Conservation (phyloP, 371 early-diverging fungal species). For the Globomyces sp. region DNA sequence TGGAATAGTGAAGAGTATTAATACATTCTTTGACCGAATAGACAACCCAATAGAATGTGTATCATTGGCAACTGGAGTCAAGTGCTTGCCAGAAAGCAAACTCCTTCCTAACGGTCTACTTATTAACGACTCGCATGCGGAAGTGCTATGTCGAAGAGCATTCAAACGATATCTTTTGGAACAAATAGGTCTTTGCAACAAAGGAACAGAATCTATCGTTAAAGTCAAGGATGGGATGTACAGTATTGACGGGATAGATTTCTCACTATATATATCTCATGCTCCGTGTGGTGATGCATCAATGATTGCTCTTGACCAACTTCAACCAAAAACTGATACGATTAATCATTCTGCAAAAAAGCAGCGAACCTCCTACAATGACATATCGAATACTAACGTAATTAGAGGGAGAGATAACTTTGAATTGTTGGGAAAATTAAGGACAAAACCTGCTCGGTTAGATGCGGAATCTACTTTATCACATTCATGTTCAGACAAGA, state of each 20-base stretch:
- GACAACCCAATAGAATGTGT: slow-evolving; percentile 3
- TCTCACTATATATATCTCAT: background rate
- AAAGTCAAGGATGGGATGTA: slow-evolving; percentile 1
- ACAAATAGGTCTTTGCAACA: background rate
- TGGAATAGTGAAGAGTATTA: background rate
- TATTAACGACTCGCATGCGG: slow-evolving; percentile 14
- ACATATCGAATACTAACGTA: background rate
- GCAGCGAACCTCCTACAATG: too few species aligned
- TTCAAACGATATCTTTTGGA: slow-evolving; percentile 11
- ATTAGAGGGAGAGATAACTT: background rate
- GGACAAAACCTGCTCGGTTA: slow-evolving; percentile 13
- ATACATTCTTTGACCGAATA: background rate
- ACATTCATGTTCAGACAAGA: slow-evolving; percentile 12
- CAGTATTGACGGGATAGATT: background rate
- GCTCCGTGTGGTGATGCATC: slow-evolving; percentile 17
- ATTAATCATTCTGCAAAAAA: background rate
- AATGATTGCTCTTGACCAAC: background rate
- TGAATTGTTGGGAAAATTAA: background rate
- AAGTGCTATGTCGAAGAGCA: slow-evolving; percentile 2
- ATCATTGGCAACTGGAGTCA: slow-evolving; percentile 9
- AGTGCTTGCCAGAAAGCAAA: background rate
- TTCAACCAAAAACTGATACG: background rate
- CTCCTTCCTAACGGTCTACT: background rate
- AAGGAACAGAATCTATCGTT: background rate
- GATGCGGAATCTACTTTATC: slow-evolving; percentile 2